Evolutionary conservation across 805 yeast genomes (phyloP).

Genomic region (Metschnikowia arizonensis): DNA sequence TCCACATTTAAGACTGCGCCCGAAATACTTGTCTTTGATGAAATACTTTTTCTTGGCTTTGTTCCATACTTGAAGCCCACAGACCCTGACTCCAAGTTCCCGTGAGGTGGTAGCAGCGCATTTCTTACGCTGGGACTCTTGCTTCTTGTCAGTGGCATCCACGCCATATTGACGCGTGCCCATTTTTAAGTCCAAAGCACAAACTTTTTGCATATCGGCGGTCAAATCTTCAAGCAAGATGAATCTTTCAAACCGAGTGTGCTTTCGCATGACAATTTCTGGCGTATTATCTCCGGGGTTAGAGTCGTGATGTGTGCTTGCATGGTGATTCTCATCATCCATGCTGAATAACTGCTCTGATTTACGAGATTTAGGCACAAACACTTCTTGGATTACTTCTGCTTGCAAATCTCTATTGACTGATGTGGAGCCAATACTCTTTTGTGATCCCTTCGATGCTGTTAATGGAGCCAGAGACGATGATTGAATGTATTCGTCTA

Average conservation of each 20-base stretch:
- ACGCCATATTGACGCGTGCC: conserved; percentile 98
- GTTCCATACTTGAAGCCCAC: conserved; percentile 72
- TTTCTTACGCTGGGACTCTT: conserved; percentile 72
- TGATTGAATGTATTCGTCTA: conserved; percentile 7
- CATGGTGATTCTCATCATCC: conserved; percentile 39
- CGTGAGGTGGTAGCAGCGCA: conserved; percentile 80
- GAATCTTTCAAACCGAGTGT: conserved; percentile 69
- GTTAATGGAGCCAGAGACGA: conserved; percentile 8
- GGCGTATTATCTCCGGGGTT: conserved; percentile 15
- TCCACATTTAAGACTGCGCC: conserved; percentile 70
- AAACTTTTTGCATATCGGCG: conserved; percentile 73
- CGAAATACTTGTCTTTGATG: conserved; percentile 87
- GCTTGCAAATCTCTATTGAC: conserved; percentile 38
- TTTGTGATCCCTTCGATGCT: conserved; percentile 11
- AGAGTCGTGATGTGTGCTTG: neutral
- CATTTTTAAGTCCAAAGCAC: conserved; percentile 94
- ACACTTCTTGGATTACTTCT: conserved; percentile 37
- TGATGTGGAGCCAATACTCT: conserved; percentile 31
- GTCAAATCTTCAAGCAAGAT: conserved; percentile 89
- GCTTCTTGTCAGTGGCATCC: conserved; percentile 74
- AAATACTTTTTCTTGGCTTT: conserved; percentile 37
- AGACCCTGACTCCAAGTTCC: conserved; percentile 80
- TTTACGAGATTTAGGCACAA: conserved; percentile 35
- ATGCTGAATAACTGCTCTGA: conserved; percentile 41
- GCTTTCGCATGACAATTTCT: conserved; percentile 28